phyloP scores from a whole-genome alignment of 257 asterid genomes.

The Gynochthodes officinalis region DNA sequence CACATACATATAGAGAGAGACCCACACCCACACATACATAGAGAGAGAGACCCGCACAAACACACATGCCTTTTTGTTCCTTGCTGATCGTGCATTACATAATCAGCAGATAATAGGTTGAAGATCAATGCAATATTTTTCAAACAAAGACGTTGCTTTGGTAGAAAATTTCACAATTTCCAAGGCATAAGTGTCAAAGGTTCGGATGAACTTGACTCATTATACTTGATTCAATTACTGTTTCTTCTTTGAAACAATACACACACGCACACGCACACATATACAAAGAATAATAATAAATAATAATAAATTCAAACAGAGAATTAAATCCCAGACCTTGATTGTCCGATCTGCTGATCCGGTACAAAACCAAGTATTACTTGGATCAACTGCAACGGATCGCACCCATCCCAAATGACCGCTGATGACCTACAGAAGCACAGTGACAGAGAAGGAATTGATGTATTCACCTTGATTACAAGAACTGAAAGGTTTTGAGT shows the following conservation, averaged over 20 bases:
- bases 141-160: neutral
- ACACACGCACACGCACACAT: no score
- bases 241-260: neutral
- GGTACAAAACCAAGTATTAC: constrained; percentile 86
- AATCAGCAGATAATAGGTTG: neutral
- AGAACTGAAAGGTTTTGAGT: neutral
- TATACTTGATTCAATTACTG: neutral
- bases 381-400: constrained; percentile 92
- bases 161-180: neutral
- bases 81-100: neutral
- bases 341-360: constrained; percentile 95
- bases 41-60: no score
- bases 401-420: constrained; percentile 93
- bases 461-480: neutral
- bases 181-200: neutral
- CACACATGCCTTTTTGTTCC: neutral
- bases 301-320: neutral
- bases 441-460: constrained; percentile 8
- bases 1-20: no score
- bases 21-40: no score
- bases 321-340: constrained; percentile 42
- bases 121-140: neutral
- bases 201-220: neutral
- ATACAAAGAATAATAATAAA: neutral
- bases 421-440: constrained; percentile 69